phyloP scores from a whole-genome alignment of 108 stramenopile species.

The Nitzschia sp. region DNA sequence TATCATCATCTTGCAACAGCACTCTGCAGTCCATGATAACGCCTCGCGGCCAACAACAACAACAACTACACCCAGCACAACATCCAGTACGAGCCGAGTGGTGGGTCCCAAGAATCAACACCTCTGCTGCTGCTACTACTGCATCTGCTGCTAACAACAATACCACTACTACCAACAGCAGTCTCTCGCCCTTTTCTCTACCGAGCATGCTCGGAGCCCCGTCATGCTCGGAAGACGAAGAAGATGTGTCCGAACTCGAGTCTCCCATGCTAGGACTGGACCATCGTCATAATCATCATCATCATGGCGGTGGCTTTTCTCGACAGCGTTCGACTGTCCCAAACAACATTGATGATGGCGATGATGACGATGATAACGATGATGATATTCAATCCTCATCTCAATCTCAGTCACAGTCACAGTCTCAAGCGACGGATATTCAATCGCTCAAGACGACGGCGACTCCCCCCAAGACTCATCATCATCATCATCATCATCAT shows the following conservation, averaged over 20 bases:
- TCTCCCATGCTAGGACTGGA: conserved; percentile 4
- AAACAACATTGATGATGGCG: neutral
- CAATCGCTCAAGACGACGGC: neutral
- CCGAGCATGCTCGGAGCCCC: conserved; percentile 1
- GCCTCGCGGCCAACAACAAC: neutral
- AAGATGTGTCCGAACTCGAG: conserved; percentile 1
- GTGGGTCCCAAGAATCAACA: neutral
- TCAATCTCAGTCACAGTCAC: no score
- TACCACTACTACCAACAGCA: neutral
- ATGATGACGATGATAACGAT: neutral
- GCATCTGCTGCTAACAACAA: neutral
- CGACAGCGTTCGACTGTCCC: neutral
- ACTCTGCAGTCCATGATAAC: conserved; percentile 1
- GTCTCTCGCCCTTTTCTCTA: neutral
- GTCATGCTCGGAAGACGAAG: neutral
- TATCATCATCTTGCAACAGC: neutral
- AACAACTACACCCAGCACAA: neutral
- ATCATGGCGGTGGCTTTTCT: no score
- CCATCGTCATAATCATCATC: no score
- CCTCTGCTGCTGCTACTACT: neutral
- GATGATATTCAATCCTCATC: no score
- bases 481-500: no score
- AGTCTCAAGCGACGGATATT: conserved; percentile 8
- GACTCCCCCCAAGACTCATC: no score
- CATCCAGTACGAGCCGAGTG: neutral